These are phyloP conservation scores for Fagopyrum homotropicum DNA, from an alignment of 148 eudicot species.

Conservation along the genomic window DNA sequence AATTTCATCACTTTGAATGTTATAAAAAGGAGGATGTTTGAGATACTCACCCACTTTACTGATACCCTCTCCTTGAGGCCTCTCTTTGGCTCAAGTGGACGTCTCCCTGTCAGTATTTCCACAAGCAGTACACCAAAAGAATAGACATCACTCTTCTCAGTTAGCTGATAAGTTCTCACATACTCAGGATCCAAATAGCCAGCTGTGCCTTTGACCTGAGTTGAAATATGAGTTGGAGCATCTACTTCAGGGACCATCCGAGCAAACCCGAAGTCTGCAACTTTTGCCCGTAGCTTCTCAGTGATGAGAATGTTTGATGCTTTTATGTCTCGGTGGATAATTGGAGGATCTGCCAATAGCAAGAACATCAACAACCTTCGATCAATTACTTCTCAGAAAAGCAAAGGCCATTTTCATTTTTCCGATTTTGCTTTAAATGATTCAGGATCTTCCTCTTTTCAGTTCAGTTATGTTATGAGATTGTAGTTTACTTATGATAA, in stretches of 20 bases:
- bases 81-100: constrained; percentile 74
- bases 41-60: constrained; percentile 57
- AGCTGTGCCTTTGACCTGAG: constrained; percentile 95
- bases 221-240: constrained; percentile 77
- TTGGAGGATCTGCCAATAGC: constrained; percentile 53
- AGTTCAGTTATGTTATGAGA: no score
- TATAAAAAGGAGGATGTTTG: no score
- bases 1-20: not conserved
- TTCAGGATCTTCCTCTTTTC: no score
- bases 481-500: no score
- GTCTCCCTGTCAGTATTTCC: constrained; percentile 79
- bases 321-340: constrained; percentile 89
- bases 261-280: constrained; percentile 94
- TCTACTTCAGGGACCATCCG: constrained; percentile 48
- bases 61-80: constrained; percentile 57
- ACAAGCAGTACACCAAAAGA: constrained; percentile 88
- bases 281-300: constrained; percentile 62
- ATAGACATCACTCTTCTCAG: constrained; percentile 92
- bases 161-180: constrained; percentile 70
- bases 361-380: no score
- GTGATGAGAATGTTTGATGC: constrained; percentile 89
- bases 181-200: constrained; percentile 96
- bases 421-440: not conserved
- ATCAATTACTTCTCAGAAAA: no score
- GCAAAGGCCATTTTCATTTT: not conserved